A percentile compares a stretch with the other conserved stretches of the same genome.
Conservation (phyloP, 225 moss, liverwort and hornwort genomes). For the Polytrichum commune region DNA sequence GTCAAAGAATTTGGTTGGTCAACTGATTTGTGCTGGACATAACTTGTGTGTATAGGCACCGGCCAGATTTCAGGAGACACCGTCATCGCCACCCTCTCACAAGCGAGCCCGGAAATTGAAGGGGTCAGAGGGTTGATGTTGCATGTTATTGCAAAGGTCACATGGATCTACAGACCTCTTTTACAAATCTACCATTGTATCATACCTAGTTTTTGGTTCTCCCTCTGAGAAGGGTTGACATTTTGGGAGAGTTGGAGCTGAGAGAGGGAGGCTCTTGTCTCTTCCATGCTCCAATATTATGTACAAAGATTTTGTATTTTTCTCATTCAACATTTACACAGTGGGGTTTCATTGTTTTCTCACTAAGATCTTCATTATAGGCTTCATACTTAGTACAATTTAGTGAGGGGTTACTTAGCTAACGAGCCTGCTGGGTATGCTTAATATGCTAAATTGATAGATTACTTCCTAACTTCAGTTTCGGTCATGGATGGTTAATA, state of each 20-base stretch:
- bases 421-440: too few species aligned
- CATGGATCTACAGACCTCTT: neutral
- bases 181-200: constrained; percentile 8
- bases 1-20: neutral
- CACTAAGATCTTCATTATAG: too few species aligned
- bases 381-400: too few species aligned
- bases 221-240: constrained; percentile 5
- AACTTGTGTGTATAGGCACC: constrained; percentile 44
- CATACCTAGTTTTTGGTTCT: constrained; percentile 5
- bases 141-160: too few species aligned
- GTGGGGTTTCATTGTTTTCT: too few species aligned
- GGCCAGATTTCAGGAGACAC: constrained; percentile 69
- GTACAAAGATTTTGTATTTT: neutral
- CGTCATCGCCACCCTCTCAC: constrained; percentile 63
- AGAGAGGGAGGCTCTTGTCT: neutral
- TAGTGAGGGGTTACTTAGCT: too few species aligned
- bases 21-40: neutral
- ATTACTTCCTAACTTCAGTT: too few species aligned
- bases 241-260: neutral
- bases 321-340: neutral
- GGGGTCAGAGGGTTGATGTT: constrained; percentile 65
- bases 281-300: neutral
- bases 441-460: too few species aligned
- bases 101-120: constrained; percentile 85
- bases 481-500: too few species aligned